Evolutionary conservation across 164 flowering plant genomes (phyloP).

Genomic region (Magnolia kwangsiensis): DNA sequence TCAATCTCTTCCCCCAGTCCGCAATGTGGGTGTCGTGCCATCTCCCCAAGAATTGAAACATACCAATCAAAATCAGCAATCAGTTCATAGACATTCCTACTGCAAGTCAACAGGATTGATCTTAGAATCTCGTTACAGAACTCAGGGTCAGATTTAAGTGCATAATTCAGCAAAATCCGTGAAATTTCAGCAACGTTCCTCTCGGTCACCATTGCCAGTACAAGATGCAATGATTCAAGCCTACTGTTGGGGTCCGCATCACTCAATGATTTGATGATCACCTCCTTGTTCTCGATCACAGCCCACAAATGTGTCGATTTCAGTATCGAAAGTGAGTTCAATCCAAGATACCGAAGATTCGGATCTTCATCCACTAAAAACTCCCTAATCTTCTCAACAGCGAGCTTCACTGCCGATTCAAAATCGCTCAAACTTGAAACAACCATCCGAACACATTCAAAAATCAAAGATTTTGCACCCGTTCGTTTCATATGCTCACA

Average conservation of each 20-base stretch:
- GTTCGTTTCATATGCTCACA: conserved; percentile 72
- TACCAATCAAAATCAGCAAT: conserved; percentile 92
- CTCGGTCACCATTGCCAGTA: conserved; percentile 84
- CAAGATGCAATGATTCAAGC: conserved; percentile 60
- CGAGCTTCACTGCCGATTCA: conserved; percentile 68
- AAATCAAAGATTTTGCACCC: conserved; percentile 75
- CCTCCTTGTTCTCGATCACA: conserved; percentile 84
- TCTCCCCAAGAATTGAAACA: conserved; percentile 88
- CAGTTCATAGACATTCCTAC: conserved; percentile 63
- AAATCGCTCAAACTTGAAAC: conserved; percentile 59
- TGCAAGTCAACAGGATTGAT: conserved; percentile 60
- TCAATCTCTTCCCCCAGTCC: conserved; percentile 82
- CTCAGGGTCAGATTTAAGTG: conserved; percentile 84
- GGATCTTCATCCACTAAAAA: conserved; percentile 73
- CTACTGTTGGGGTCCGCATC: conserved; percentile 74
- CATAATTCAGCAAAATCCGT: conserved; percentile 64
- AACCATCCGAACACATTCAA: conserved; percentile 80
- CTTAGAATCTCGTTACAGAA: conserved; percentile 84
- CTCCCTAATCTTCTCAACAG: conserved; percentile 62
- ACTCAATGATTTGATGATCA: conserved; percentile 73
- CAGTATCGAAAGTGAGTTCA: conserved; percentile 65
- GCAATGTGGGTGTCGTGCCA: conserved; percentile 77
- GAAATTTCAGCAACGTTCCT: conserved; percentile 67
- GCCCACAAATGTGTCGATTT: conserved; percentile 69
- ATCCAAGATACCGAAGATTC: conserved; percentile 84